phyloP scores from a whole-genome alignment of 1,139 yeast species.

The Magnusiomyces sp. region DNA sequence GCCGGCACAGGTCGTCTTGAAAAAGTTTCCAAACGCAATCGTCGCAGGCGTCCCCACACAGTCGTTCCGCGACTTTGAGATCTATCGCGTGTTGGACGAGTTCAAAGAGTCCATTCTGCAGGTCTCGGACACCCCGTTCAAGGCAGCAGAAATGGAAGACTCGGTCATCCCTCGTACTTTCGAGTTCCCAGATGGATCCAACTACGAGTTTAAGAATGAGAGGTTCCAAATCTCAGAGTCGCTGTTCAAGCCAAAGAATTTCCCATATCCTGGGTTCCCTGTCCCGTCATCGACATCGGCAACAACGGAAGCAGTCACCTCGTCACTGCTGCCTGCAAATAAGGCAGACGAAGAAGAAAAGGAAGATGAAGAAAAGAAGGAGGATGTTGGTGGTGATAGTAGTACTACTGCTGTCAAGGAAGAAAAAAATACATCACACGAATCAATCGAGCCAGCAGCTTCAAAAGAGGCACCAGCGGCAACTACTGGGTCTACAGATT shows the following conservation, averaged over 20 bases:
- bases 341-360: slow-evolving; percentile 32
- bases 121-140: slow-evolving; percentile 37
- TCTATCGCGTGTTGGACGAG: slow-evolving; percentile 40
- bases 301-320: neutral
- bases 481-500: slow-evolving; percentile 16
- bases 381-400: no score
- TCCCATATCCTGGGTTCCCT: slow-evolving; percentile 1
- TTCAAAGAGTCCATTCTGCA: slow-evolving; percentile 54
- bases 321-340: slow-evolving; percentile 24
- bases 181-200: slow-evolving; percentile 73
- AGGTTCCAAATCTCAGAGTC: slow-evolving; percentile 67
- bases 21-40: slow-evolving; percentile 32
- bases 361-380: slow-evolving; percentile 23
- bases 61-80: slow-evolving; percentile 25
- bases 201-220: slow-evolving; percentile 44
- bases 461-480: slow-evolving; percentile 12
- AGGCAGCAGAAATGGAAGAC: slow-evolving; percentile 11
- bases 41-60: slow-evolving; percentile 22
- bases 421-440: slow-evolving; percentile 1
- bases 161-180: slow-evolving; percentile 40
- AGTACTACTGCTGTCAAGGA: no score
- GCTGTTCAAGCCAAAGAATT: slow-evolving; percentile 43
- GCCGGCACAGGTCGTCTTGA: slow-evolving; percentile 19
- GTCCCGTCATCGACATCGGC: slow-evolving; percentile 14
- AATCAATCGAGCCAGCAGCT: slow-evolving; percentile 12